Evolutionary conservation across 2,329 filamentous ascomycete species (phyloP).

Genomic region (Cercospora sp.): DNA sequence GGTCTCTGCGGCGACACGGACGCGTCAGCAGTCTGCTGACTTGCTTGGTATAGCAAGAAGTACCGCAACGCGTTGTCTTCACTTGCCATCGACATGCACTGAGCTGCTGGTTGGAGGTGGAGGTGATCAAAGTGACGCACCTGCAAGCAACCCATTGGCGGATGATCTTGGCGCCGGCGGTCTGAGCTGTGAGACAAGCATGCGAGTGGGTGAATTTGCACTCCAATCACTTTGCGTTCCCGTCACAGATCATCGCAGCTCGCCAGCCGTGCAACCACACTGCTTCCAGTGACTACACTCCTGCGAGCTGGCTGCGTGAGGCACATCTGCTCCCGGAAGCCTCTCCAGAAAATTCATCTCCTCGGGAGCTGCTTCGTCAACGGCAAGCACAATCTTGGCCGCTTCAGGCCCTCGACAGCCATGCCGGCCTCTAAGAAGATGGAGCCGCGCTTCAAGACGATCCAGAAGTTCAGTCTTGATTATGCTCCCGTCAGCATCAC

Average conservation of each 20-base stretch:
- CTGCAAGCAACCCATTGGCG: neutral
- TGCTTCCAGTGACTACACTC: neutral
- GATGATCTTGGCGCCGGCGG: neutral
- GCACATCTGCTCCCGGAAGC: neutral
- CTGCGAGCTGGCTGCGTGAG: neutral
- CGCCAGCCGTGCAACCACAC: neutral
- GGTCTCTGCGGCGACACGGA: neutral
- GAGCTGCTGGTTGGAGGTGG: neutral
- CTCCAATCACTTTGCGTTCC: neutral
- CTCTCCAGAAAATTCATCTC: neutral
- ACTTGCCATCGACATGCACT: neutral
- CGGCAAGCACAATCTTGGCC: neutral
- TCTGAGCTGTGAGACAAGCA: neutral
- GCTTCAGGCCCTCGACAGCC: neutral
- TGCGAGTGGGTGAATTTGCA: neutral
- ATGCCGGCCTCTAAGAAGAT: conserved; percentile 42
- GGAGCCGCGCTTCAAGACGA: conserved; percentile 69
- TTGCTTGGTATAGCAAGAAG: neutral
- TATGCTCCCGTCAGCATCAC: conserved; percentile 87
- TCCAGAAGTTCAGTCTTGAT: conserved; percentile 84
- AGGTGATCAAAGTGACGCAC: neutral
- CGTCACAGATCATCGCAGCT: neutral
- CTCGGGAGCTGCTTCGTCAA: neutral
- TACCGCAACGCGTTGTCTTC: neutral
- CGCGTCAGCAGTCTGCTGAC: neutral